Percentiles rank a stretch among this genome's conserved stretches.
Evolutionary conservation across 202 grass and related monocot genomes (phyloP).

Genomic region (Carex arenaria): DNA sequence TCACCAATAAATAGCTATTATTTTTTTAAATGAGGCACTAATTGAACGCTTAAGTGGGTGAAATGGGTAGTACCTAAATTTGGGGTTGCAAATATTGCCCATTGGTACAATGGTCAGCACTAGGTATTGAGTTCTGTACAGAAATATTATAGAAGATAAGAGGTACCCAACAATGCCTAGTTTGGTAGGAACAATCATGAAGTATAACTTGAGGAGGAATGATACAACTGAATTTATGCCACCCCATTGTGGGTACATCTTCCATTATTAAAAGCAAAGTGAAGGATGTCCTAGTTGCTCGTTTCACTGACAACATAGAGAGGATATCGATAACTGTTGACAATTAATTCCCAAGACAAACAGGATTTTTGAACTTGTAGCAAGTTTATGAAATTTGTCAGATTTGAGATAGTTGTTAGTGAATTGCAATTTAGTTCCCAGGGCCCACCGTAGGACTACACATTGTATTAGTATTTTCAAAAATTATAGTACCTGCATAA

Average conservation of each 20-base stretch:
- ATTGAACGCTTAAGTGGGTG: background rate
- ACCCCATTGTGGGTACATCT: background rate
- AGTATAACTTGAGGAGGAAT: background rate
- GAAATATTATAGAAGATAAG: background rate
- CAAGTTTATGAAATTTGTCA: background rate
- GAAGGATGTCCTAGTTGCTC: background rate
- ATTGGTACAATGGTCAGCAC: background rate
- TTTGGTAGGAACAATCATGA: background rate
- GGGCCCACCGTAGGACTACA: background rate
- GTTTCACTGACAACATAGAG: background rate
- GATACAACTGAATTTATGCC: background rate
- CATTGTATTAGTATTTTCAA: background rate
- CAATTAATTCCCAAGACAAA: background rate
- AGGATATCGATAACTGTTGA: background rate
- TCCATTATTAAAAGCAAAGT: background rate
- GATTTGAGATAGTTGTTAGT: background rate
- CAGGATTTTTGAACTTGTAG: background rate
- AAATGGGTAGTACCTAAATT: background rate
- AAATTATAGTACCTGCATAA: background rate
- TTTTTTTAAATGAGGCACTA: background rate
- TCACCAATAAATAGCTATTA: background rate
- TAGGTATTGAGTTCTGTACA: background rate
- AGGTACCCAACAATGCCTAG: background rate
- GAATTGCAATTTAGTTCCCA: background rate
- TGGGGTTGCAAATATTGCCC: background rate